These are phyloP conservation scores for Capsicum rhomboideum DNA, from an alignment of 257 asterid genomes.

Conservation along the genomic window DNA sequence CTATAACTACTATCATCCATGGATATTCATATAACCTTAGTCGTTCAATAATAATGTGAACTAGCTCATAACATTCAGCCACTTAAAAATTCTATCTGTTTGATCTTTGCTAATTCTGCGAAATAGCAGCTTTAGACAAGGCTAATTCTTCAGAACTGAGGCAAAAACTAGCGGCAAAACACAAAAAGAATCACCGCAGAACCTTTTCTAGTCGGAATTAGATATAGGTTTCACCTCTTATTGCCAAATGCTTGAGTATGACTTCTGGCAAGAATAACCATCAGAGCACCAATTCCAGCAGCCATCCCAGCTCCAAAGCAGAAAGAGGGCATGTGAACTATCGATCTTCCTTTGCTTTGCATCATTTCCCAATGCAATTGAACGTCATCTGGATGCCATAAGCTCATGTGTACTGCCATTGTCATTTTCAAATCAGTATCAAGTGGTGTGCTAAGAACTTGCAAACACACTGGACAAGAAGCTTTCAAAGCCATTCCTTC, in stretches of 20 bases:
- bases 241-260: slow-evolving; percentile 14
- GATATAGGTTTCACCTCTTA: slow-evolving; percentile 1
- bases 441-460: slow-evolving; percentile 18
- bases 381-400: slow-evolving; percentile 88
- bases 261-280: slow-evolving; percentile 36
- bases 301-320: slow-evolving; percentile 56
- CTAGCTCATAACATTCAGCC: neutral
- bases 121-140: neutral
- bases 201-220: neutral
- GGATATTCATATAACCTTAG: neutral
- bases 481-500: slow-evolving; percentile 32
- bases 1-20: neutral
- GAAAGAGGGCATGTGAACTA: slow-evolving; percentile 54
- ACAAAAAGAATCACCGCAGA: neutral
- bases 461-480: slow-evolving; percentile 74
- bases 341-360: slow-evolving; percentile 35
- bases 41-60: neutral
- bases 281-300: slow-evolving; percentile 52
- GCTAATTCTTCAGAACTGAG: neutral
- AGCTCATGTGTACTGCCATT: slow-evolving; percentile 73
- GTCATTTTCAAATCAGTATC: slow-evolving; percentile 50
- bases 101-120: neutral
- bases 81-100: neutral
- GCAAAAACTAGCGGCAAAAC: neutral
- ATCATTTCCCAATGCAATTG: slow-evolving; percentile 68